These are phyloP conservation scores for Trametes cingulata DNA, from an alignment of 768 basidiomycete species.

Conservation along the genomic window DNA sequence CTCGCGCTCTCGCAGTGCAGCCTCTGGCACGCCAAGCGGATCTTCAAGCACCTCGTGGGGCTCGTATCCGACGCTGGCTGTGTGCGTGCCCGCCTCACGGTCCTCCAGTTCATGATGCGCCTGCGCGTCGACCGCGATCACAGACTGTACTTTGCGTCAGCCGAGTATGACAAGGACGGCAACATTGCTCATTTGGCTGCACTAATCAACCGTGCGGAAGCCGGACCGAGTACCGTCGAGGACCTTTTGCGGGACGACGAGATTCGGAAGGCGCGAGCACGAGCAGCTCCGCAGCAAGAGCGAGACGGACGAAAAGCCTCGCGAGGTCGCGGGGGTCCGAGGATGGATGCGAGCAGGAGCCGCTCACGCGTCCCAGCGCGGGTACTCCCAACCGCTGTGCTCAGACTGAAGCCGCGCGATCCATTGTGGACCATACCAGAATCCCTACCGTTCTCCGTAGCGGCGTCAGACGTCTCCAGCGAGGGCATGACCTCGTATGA, in stretches of 20 bases:
- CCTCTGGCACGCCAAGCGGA: slow-evolving; percentile 50
- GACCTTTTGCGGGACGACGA: slow-evolving; percentile 34
- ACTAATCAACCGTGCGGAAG: slow-evolving; percentile 56
- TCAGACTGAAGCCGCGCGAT: slow-evolving; percentile 39
- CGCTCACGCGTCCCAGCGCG: slow-evolving; percentile 53
- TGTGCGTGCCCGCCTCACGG: slow-evolving; percentile 61
- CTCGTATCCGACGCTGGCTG: slow-evolving; percentile 50
- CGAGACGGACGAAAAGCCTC: slow-evolving; percentile 52
- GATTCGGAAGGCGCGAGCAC: slow-evolving; percentile 47
- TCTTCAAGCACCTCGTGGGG: slow-evolving; percentile 55
- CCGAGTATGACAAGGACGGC: slow-evolving; percentile 55
- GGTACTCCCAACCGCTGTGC: slow-evolving; percentile 19
- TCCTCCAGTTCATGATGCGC: slow-evolving; percentile 86
- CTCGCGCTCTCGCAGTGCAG: slow-evolving; percentile 49
- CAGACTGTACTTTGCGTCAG: slow-evolving; percentile 67
- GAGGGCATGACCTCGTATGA: slow-evolving; percentile 70
- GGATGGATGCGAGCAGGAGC: slow-evolving; percentile 57
- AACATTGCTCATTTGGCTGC: slow-evolving; percentile 59
- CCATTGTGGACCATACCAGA: slow-evolving; percentile 75
- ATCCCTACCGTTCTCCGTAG: slow-evolving; percentile 52
- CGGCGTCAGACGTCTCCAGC: slow-evolving; percentile 60
- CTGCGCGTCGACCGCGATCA: slow-evolving; percentile 91
- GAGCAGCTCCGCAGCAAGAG: slow-evolving; percentile 44
- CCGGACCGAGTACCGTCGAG: slow-evolving; percentile 25
- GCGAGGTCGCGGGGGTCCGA: slow-evolving; percentile 51